Evolutionary conservation across 2,329 filamentous ascomycete genomes (phyloP), one percentile per base, ranked within the genome.

Genomic region (Penicillium paneum): DNA sequence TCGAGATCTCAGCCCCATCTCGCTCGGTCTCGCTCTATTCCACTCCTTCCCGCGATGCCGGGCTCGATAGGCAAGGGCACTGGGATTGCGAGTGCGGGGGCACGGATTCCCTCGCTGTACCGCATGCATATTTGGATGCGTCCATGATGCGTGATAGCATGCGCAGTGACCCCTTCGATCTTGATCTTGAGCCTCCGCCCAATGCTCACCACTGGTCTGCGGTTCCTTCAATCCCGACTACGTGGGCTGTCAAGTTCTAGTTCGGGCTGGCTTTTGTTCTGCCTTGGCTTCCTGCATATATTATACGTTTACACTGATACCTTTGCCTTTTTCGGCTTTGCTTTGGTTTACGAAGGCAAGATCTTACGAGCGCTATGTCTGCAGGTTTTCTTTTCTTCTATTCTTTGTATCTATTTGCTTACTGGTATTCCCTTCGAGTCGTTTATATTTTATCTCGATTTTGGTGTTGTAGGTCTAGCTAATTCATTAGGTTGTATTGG

Each of bases 141-240:
- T 40, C 54, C 3, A 42, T 59, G 48, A 55, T 39, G 42, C 63
- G 59, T 12, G 53, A 60, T 17, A 71, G 64, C 42, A 65, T 60
- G 19, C 64, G 67, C 32, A 72, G 69, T 51, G 65, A 74, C 35
- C 67, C 71, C 0, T 74, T 73, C 45, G 72, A 74, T 51, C 47
- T 53, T 29, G 50, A 53, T 29, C 52, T 74, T 29, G 69, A 74
- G 49, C 38, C 57, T 42, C 60, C 64, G 8, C 45, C 60, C 17
- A 50, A 80, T 63, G 17, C 78, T 76, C 57, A 61, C 19, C 49
- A 60, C 19, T 48, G 49, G 39, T 42, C 55, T 39, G 36, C 42
- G 13, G 44, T 49, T 41, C 55, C 36, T 49, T n/a, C 55, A 15
- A 12, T 52, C 10, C 32, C 45, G 6, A 45, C 40, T n/a, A 17